Evolutionary conservation across 371 early-diverging fungal genomes (phyloP).

Genomic region (Zopfochytrium polystomum): DNA sequence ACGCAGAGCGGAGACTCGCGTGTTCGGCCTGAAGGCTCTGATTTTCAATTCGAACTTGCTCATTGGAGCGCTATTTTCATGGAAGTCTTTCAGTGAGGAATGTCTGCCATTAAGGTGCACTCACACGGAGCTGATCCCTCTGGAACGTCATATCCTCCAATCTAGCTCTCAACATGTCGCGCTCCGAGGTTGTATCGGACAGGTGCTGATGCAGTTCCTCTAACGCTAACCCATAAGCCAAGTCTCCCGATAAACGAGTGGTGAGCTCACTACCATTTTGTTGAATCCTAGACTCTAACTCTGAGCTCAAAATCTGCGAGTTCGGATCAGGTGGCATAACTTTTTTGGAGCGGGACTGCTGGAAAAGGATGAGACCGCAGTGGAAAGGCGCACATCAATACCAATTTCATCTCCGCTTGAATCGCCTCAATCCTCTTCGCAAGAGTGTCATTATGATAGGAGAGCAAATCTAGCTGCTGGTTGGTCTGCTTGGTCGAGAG

Average conservation of each 20-base stretch:
- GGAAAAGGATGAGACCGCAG: not conserved
- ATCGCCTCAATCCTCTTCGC: conserved; percentile 19
- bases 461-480: conserved; percentile 15
- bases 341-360: not conserved
- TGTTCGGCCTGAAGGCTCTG: too few relatives aligned
- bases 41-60: too few relatives aligned
- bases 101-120: too few relatives aligned
- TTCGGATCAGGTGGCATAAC: not conserved
- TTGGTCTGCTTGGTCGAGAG: not conserved
- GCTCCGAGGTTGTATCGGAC: conserved; percentile 6
- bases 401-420: conserved; percentile 14
- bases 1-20: too few relatives aligned
- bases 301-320: conserved; percentile 7
- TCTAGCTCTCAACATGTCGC: not conserved
- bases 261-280: conserved; percentile 9
- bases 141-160: not conserved
- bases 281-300: conserved; percentile 12
- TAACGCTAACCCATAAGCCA: not conserved
- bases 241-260: not conserved
- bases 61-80: too few relatives aligned
- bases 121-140: not conserved
- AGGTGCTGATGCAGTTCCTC: conserved; percentile 10
- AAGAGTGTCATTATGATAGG: conserved; percentile 20
- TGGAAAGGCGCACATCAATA: not conserved
- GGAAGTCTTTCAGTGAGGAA: too few relatives aligned